Evolutionary conservation across 1,284 basidiomycete species (phyloP).

Genomic region (Cystobasidium sp.): DNA sequence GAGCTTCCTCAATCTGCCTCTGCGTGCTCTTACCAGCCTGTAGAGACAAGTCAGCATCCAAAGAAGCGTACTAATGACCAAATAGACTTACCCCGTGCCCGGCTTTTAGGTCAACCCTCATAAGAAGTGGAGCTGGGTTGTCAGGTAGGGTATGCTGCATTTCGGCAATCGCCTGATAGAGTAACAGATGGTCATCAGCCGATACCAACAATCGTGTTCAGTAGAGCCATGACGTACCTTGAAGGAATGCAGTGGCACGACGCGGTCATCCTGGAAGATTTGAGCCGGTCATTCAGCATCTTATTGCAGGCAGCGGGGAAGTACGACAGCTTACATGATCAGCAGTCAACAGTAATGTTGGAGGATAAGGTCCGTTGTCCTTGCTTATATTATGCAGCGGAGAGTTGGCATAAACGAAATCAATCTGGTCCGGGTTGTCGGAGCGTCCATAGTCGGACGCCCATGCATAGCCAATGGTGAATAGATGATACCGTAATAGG

Average conservation of each 20-base stretch:
- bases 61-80: background rate
- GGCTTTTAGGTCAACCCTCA: conserved; percentile 76
- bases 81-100: conserved; percentile 72
- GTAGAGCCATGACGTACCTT: conserved; percentile 58
- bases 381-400: conserved; percentile 63
- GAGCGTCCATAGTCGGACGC: conserved; percentile 80
- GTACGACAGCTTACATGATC: conserved; percentile 63
- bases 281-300: background rate
- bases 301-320: background rate
- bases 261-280: conserved; percentile 65
- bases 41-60: background rate
- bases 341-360: conserved; percentile 72
- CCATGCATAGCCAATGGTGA: conserved; percentile 78
- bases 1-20: conserved; percentile 72
- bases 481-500: conserved; percentile 67
- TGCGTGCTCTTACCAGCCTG: conserved; percentile 66
- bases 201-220: background rate
- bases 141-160: conserved; percentile 68
- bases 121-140: conserved; percentile 68
- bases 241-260: conserved; percentile 77
- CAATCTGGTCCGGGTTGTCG: conserved; percentile 72
- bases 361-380: conserved; percentile 74
- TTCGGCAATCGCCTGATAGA: conserved; percentile 64
- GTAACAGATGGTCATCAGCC: background rate
- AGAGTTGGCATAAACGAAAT: conserved; percentile 67